Base-by-base conservation (phyloP, 768 basidiomycete species). In the Hypholoma sublateritium region DNA sequence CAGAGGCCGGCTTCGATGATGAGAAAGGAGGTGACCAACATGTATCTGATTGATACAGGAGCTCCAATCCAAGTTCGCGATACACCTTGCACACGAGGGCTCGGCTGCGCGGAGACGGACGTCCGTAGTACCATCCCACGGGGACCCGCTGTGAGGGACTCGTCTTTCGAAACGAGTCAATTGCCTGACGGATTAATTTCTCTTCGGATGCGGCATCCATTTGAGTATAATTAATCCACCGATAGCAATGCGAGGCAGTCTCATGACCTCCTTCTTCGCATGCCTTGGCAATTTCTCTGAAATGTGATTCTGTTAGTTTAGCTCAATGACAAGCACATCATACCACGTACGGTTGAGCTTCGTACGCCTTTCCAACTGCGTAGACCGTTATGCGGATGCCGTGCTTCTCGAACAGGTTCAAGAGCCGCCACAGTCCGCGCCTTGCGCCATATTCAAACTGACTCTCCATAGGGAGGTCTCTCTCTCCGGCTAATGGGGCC, bases 371-470 rank as follows among this genome's bases (percentile, higher is more conserved):
- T 13, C 61, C 61, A 4, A 62, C 61, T 14, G 61, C 61, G 21
- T 62, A 62, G 24, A 62, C 55, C 13, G 61, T 62, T 3, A 62
- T 52, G 16, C 39, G 28, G 46, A 62, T 59, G 2, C 59, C 54
- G 21, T 62, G 52, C 45, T 62, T 62, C 58, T 62, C 58, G 25
- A 62, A 62, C n/a, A 62, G 39, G 36, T 62, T 59, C 16, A 62
- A 37, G 12, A 62, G 58, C 12, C 61, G 61, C 61, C 61, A 62
- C 61, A 62, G 59, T 14, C 61, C 61, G 5, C 61, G 61, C 22
- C 61, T 58, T n/a, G 61, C 57, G 42, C 61, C 61, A 22, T 62
- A 62, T 48, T 62, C 61, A 28, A 62, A 62, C 25, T 62, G 61
- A 17, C 54, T 59, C 37, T 62, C 61, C 61, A 62, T 62, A 5